Evolutionary conservation across 1,139 yeast genomes (phyloP), one percentile per base, ranked within the genome.

Genomic region (Saccharomycopsis hybrid): DNA sequence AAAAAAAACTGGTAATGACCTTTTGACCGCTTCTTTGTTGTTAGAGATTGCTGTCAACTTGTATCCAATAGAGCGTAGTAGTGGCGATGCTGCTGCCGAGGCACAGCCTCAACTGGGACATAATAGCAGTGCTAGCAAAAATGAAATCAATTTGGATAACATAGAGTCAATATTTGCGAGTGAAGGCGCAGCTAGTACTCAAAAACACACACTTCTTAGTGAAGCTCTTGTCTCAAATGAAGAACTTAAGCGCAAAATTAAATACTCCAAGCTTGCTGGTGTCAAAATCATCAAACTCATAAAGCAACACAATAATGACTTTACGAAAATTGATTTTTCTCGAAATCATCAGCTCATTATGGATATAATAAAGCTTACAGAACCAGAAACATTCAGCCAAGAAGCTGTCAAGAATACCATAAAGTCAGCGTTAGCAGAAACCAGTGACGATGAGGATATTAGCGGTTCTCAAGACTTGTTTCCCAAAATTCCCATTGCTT

Each of bases 101-200:
- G 29, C 18, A 9, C n/a, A n/a, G n/a, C n/a, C n/a, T n/a, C n/a
- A n/a, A n/a, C n/a, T n/a, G n/a, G n/a, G n/a, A n/a, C n/a, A n/a
- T n/a, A n/a, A n/a, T n/a, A 9, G 7, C 11, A 9, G 25, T 4
- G 4, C 2, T 4, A 9, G 27, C 5, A 18, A 7, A 3, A 37
- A 31, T 5, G 49, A 42, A 35, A 31, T 51, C 31, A 51, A 18
- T 33, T 41, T 51, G 25, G 39, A 46, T 30, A 51, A 51, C 27
- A 49, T 51, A 3, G 50, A 51, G 31, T 25, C 11, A 2, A 30
- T 51, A 2, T n/a, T n/a, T n/a, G n/a, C n/a, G n/a, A n/a, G n/a
- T n/a, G n/a, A n/a, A n/a, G n/a, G n/a, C n/a, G n/a, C n/a, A n/a
- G n/a, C n/a, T n/a, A n/a, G n/a, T n/a, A n/a, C n/a, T n/a, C n/a